Percentiles rank a stretch among this genome's conserved stretches.
Conservation (phyloP, 2,329 filamentous ascomycete genomes). For the Bipolaris cookei region DNA sequence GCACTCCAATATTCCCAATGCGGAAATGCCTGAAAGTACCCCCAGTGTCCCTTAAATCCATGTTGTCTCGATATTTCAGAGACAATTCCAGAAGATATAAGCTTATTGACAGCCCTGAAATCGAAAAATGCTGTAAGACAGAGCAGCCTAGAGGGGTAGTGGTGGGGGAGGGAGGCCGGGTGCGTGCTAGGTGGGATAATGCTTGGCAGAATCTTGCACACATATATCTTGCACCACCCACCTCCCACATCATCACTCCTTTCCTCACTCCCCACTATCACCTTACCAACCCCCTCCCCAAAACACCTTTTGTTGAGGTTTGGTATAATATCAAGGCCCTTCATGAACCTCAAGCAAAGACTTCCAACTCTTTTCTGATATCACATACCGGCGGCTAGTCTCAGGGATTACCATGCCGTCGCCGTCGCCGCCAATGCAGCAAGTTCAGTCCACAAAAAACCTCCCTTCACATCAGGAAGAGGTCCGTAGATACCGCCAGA, state of each 20-base stretch:
- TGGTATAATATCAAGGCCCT: slow-evolving; percentile 3
- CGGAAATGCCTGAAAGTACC: slow-evolving; percentile 17
- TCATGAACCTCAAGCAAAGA: slow-evolving; percentile 2
- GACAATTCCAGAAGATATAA: background rate
- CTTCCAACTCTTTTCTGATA: slow-evolving; percentile 10
- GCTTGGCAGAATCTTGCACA: slow-evolving; percentile 30
- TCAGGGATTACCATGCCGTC: slow-evolving; percentile 32
- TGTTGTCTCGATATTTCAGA: background rate
- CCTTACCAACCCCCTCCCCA: slow-evolving; percentile 10
- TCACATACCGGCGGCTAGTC: slow-evolving; percentile 6
- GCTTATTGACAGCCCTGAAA: background rate
- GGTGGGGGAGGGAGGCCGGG: slow-evolving; percentile 12
- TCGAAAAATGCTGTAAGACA: slow-evolving; percentile 1
- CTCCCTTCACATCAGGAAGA: background rate
- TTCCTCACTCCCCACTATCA: slow-evolving; percentile 11
- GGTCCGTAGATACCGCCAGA: slow-evolving; percentile 27
- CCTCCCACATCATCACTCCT: slow-evolving; percentile 19
- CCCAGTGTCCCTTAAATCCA: background rate
- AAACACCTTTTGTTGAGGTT: background rate
- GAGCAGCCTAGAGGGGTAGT: slow-evolving; percentile 12
- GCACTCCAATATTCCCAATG: background rate
- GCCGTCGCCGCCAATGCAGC: slow-evolving; percentile 11
- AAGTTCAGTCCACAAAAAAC: slow-evolving; percentile 2
- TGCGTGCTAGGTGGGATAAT: slow-evolving; percentile 16
- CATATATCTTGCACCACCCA: slow-evolving; percentile 35